phyloP scores from a whole-genome alignment of 2,329 filamentous ascomycete genomes.

The Fusarium sp. region DNA sequence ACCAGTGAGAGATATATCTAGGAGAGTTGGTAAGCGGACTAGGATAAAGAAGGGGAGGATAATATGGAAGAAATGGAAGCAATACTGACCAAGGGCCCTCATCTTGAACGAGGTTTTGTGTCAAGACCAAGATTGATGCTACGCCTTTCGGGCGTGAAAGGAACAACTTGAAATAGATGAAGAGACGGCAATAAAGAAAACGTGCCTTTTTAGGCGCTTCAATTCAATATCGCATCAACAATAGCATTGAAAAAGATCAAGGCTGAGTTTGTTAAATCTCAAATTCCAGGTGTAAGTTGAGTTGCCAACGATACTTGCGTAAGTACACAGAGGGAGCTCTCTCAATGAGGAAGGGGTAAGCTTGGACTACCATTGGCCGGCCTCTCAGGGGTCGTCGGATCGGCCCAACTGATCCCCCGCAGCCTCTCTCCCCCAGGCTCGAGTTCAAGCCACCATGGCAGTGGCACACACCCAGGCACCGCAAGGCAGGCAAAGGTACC shows the following conservation, averaged over 20 bases:
- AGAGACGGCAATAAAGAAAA: neutral
- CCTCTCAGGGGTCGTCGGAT: conserved; percentile 41
- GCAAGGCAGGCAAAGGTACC: neutral
- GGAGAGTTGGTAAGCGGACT: neutral
- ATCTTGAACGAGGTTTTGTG: conserved; percentile 24
- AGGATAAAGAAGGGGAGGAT: neutral
- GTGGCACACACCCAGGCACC: neutral
- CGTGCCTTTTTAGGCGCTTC: neutral
- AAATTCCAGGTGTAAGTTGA: neutral
- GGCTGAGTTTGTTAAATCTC: neutral
- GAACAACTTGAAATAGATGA: neutral
- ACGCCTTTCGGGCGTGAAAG: neutral
- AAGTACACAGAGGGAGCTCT: neutral
- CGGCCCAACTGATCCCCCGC: conserved; percentile 50
- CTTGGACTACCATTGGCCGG: neutral
- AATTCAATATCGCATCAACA: neutral
- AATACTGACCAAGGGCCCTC: conserved; percentile 33
- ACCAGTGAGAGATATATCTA: conserved; percentile 42
- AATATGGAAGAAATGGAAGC: neutral
- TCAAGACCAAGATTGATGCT: neutral
- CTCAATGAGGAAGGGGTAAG: neutral
- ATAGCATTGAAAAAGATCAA: neutral
- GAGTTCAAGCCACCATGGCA: conserved; percentile 28
- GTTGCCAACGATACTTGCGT: neutral
- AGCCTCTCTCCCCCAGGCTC: neutral